Base-by-base conservation (phyloP, 176 grass and related monocot species). In the Oryza nivara region DNA sequence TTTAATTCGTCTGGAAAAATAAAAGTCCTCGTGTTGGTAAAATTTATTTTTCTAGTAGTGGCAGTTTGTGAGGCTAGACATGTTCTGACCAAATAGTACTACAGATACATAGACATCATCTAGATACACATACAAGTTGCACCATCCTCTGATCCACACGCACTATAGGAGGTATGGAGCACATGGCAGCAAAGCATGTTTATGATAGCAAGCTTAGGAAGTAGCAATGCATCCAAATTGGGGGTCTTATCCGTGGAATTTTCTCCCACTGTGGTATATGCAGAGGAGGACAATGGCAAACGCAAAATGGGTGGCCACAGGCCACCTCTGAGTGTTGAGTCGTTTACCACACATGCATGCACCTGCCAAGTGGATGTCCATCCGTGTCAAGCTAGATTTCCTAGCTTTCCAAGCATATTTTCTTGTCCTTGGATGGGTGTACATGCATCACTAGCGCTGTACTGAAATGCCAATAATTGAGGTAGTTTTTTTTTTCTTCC, bases 391-490 rank as follows among this genome's bases (percentile, higher is more conserved):
- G 25, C 48, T 28, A 70, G 25, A 36, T 41, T 61, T 60, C 32
- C 65, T 36, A 22, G 47, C 44, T 15, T 49, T 67, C 19, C 17
- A 66, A 67, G 82, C 65, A 44, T 70, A 85, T 60, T 77, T 84
- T 47, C 30, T 77, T 45, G 75, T 60, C 47, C 16, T 34, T 65
- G 80, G 38, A 46, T 64, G 5, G 68, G 52, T 82, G 64, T 56
- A 20, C 48, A 48, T 48, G 46, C 46, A 8, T 23, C 40, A 70
- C 65, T 56, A 20, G 40, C 40, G 52, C 17, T 85, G 36, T 77
- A n/a, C 17, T 63, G 65, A 47, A 44, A 61, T 61, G 8, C 83
- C 74, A 85, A 85, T 85, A 78, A 85, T 78, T 72, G 51, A 72
- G 74, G 41, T 9, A 34, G 15, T 13, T 19, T 32, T 72, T 51